Base-by-base conservation (phyloP, 768 basidiomycete species). In the Antrodiella citrinella region DNA sequence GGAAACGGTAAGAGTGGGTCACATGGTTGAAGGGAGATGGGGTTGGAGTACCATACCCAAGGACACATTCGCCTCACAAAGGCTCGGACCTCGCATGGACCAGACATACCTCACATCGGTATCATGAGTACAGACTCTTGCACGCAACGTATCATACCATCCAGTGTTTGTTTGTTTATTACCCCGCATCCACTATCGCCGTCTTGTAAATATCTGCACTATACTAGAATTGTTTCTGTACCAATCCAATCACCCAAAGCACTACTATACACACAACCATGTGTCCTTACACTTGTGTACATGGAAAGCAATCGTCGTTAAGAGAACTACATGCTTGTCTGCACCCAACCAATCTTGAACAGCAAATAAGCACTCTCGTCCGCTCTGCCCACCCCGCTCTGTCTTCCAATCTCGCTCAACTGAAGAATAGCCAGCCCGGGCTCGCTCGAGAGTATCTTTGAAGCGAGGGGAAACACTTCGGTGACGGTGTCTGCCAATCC, bases 321-420 rank as follows among this genome's bases (percentile, higher is more conserved):
- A 43, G 9, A 23, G 4, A 23, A 35, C 30, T 35, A 7, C 30
- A 35, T 15, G 7, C 30, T 7, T 15, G 30, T 19, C 41, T 43
- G 45, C 20, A 51, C 56, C 86, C 87, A 90, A n/a, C 80, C 81
- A 63, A 91, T 84, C 68, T 78, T 74, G 59, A 79, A 88, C 50
- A 86, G 59, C 56, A 63, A 72, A 59, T 91, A 92, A 22, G 78
- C 78, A 51, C 72, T 72, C 67, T 91, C 84, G 62, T 87, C 80
- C 46, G 77, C 81, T 52, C 84, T 69, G 44, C 87, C 83, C 47
- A 81, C 70, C 20, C 82, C 77, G 13, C 69, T 70, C 49, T 72
- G 67, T 51, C 73, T 73, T 41, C 66, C 72, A 23, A 84, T 58
- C 21, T 72, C 72, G 52, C 78, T 72, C 51, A 65, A 60, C 38